Evolutionary conservation across 768 basidiomycete genomes (phyloP).

Genomic region (Leccinellum luteum): DNA sequence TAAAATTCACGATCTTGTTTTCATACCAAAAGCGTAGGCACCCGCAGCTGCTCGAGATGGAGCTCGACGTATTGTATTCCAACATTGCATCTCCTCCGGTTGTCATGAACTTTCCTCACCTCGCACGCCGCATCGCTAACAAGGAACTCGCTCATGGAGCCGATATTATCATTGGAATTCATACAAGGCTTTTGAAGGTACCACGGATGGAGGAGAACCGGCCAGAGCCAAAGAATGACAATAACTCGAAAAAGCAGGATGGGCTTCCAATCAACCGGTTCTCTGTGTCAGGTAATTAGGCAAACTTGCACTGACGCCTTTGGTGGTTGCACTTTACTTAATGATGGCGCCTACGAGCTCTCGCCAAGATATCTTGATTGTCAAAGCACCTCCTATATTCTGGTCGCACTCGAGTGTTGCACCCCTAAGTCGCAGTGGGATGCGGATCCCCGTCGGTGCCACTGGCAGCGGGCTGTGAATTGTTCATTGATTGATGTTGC

Average conservation of each 20-base stretch:
- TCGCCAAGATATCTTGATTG: too few relatives aligned
- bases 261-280: neutral
- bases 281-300: neutral
- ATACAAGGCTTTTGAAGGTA: neutral
- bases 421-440: neutral
- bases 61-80: neutral
- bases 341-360: too few relatives aligned
- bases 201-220: neutral
- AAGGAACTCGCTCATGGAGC: neutral
- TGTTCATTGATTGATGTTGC: too few relatives aligned
- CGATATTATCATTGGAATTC: neutral
- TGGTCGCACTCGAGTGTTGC: neutral
- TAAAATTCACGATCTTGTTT: neutral
- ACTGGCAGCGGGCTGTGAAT: too few relatives aligned
- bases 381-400: neutral
- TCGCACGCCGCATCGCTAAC: neutral
- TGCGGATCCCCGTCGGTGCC: neutral
- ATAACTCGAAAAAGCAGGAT: neutral
- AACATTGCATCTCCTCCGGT: neutral
- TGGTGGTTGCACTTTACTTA: too few relatives aligned
- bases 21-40: neutral
- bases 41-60: neutral
- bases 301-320: neutral
- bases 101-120: neutral
- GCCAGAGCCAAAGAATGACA: neutral